Evolutionary conservation across 257 asterid genomes (phyloP).

Genomic region (Solanum ahanhuiri): DNA sequence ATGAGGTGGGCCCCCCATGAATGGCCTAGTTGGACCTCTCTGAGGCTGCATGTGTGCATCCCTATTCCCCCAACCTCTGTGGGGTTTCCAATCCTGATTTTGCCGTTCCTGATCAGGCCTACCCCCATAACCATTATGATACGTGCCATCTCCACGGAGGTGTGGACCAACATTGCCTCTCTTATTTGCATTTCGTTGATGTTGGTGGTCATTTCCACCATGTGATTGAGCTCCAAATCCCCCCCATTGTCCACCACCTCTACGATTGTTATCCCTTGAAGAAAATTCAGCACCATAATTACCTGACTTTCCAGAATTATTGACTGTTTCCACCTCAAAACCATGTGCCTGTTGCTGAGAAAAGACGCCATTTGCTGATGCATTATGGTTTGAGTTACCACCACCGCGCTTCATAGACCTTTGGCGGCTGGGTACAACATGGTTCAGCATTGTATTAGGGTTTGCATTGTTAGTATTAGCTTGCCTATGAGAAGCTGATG

Average conservation of each 20-base stretch:
- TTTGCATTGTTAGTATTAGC: slow-evolving; percentile 12
- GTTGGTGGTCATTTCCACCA: slow-evolving; percentile 44
- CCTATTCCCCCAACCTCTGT: slow-evolving; percentile 47
- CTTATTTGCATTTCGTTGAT: slow-evolving; percentile 39
- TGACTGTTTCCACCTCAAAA: slow-evolving; percentile 14
- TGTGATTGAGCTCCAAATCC: slow-evolving; percentile 27
- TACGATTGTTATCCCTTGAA: slow-evolving; percentile 23
- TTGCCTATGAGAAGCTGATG: slow-evolving; percentile 34
- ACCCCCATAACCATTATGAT: slow-evolving; percentile 38
- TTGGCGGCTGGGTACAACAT: slow-evolving; percentile 32
- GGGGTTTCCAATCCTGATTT: slow-evolving; percentile 34
- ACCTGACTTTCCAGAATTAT: slow-evolving; percentile 26
- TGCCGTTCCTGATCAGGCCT: slow-evolving; percentile 62
- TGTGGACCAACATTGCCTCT: slow-evolving; percentile 53
- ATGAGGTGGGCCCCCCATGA: slow-evolving; percentile 29
- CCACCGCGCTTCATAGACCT: slow-evolving; percentile 46
- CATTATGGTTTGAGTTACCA: slow-evolving; percentile 21
- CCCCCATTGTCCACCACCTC: slow-evolving; percentile 47
- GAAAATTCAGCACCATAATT: slow-evolving; percentile 27
- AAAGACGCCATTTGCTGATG: slow-evolving; percentile 21
- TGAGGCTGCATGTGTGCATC: slow-evolving; percentile 44
- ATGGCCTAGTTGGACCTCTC: slow-evolving; percentile 43
- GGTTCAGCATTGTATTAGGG: slow-evolving; percentile 29
- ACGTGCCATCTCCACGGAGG: slow-evolving; percentile 47
- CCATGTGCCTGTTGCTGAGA: slow-evolving; percentile 29